Evolutionary conservation across 2,329 filamentous ascomycete genomes (phyloP).

Genomic region (Alternaria incomplexa): DNA sequence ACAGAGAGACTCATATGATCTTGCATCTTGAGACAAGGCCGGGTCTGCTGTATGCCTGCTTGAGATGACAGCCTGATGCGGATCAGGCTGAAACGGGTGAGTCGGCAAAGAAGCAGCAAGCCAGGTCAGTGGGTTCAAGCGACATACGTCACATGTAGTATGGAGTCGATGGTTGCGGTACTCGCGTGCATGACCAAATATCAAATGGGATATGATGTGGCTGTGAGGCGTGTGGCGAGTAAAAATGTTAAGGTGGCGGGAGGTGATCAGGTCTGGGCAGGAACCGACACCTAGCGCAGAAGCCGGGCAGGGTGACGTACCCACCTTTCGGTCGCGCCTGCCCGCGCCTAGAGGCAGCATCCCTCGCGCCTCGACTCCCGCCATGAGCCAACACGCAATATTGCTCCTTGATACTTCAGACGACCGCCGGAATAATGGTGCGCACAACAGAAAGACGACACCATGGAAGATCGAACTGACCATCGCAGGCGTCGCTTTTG

Average conservation of each 20-base stretch:
- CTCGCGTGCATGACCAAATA: neutral
- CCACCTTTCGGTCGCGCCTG: constrained; percentile 12
- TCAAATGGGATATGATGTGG: neutral
- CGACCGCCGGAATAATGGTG: constrained; percentile 6
- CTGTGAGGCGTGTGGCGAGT: neutral
- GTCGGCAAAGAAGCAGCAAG: neutral
- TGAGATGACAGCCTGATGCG: neutral
- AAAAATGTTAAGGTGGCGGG: neutral
- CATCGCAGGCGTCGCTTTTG: constrained; percentile 61
- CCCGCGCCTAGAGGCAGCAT: neutral
- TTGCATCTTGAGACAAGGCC: no score
- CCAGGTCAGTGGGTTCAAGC: neutral
- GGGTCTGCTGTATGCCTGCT: neutral
- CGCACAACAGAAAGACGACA: neutral
- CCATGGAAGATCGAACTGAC: neutral
- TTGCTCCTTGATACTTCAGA: neutral
- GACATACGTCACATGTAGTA: neutral
- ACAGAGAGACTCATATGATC: no score
- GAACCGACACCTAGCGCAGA: constrained; percentile 4
- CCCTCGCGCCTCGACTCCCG: constrained; percentile 1
- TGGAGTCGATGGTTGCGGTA: neutral
- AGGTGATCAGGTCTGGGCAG: neutral
- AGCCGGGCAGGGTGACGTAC: constrained; percentile 10
- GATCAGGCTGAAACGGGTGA: neutral
- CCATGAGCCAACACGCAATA: constrained; percentile 6